Base-by-base conservation (phyloP, 164 flowering plant species). In the Berberis thunbergii region DNA sequence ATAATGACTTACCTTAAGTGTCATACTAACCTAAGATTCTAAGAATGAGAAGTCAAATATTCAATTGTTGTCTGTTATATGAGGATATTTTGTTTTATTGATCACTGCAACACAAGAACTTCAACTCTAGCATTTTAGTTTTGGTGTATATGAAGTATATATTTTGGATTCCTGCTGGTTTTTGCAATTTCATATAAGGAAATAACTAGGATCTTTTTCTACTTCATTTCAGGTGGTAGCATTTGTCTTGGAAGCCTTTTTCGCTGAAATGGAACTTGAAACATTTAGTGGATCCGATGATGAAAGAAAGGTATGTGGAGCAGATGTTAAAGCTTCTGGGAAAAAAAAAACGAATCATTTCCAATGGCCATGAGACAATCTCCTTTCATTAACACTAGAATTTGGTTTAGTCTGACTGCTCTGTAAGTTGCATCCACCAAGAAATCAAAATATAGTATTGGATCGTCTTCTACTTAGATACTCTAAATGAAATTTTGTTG, bases 181-280 rank as follows among this genome's bases (percentile, higher is more conserved):
- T 12, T 4, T 11, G 26, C 50, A 48, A 48, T 48, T 48, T 48
- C 5, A 6, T 2, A 6, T 4, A 48, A 6, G 10, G 7, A 48
- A 48, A 48, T 48, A 48, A 48, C 10, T 11, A 48, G 50, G 50
- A 48, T 48, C 9, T 7, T 11, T 3, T 52, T 3, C 38, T 4
- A 38, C 38, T 60, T 63, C 3, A 62, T 75, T 75, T 62, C 86
- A 90, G 98, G 84, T 94, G 61, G 82, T 91, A 43, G 95, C 99
- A 62, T 91, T 94, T 78, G 95, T 94, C 64, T 76, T 94, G 81
- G 97, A 88, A 78, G 99, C 99, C 57, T 94, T 94, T 78, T 91
- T 90, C 76, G 85, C 96, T 67, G 93, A 91, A 82, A 73, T 86
- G 84, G 96, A 91, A 4, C 76, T 94, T 38, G 95, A 90, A 70